A percentile compares a stretch with the other conserved stretches of the same genome.
phyloP scores from a whole-genome alignment of 1,284 basidiomycete species.

The Trichosporon coremiiforme region DNA sequence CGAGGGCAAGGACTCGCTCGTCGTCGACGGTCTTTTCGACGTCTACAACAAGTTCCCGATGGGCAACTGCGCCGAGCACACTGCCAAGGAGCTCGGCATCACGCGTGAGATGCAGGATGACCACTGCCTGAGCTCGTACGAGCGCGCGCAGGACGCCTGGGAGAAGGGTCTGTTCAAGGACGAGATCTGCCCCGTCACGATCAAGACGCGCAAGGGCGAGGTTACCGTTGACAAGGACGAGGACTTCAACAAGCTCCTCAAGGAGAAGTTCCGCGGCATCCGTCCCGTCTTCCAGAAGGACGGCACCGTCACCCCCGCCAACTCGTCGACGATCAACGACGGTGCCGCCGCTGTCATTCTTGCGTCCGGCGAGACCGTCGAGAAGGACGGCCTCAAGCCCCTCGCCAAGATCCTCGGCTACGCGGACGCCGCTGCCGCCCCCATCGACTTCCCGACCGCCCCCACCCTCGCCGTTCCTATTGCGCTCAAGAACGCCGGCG shows the following conservation, averaged over 20 bases:
- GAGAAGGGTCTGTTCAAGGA: slow-evolving; percentile 76
- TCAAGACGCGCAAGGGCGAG: slow-evolving; percentile 72
- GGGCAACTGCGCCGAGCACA: slow-evolving; percentile 90
- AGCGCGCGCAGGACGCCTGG: slow-evolving; percentile 90
- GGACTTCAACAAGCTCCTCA: slow-evolving; percentile 94
- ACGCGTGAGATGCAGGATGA: slow-evolving; percentile 82
- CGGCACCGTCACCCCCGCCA: slow-evolving; percentile 91
- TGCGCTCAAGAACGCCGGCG: slow-evolving; percentile 83
- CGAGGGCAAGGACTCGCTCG: slow-evolving; percentile 81
- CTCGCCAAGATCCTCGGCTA: slow-evolving; percentile 89
- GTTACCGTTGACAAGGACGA: slow-evolving; percentile 90
- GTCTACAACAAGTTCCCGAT: slow-evolving; percentile 94
- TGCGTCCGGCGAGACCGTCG: slow-evolving; percentile 88
- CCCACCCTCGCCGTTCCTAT: slow-evolving; percentile 88
- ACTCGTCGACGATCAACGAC: slow-evolving; percentile 93
- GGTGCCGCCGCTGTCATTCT: slow-evolving; percentile 95
- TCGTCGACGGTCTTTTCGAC: slow-evolving; percentile 92
- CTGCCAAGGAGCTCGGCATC: slow-evolving; percentile 82
- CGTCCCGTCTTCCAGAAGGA: slow-evolving; percentile 84
- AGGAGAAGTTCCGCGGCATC: slow-evolving; percentile 85
- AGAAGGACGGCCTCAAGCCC: slow-evolving; percentile 84
- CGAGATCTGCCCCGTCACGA: slow-evolving; percentile 60
- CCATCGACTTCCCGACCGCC: slow-evolving; percentile 95
- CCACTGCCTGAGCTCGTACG: slow-evolving; percentile 92
- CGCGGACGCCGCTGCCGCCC: slow-evolving; percentile 94